Evolutionary conservation across 257 asterid genomes (phyloP), one percentile per base, ranked within the genome.

Genomic region (Fraxinus americana): DNA sequence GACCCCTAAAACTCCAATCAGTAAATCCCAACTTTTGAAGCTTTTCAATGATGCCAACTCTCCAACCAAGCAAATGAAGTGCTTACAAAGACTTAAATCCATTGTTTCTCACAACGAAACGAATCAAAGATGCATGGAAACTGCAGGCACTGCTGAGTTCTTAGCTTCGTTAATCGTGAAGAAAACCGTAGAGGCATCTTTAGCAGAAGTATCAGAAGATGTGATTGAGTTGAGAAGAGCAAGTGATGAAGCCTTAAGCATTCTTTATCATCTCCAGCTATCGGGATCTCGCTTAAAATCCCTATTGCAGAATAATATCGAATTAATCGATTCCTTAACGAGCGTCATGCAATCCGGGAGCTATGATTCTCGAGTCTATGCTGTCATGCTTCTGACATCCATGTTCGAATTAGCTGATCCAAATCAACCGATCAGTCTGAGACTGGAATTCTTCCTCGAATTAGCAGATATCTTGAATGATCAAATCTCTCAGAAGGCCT

Each of bases 1-100:
- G 2, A 94, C 98, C 0, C 98, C 98, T 0, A 91, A 82, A 19
- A 79, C 98, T 4, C 96, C 93, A 1, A 79, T 78, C 69, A 90
- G 81, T 80, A 87, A 83, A 69, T 17, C 88, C 9, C 97, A 92
- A 74, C 66, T 94, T 13, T 11, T 72, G 70, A 89, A 88, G 72
- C 88, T 92, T 52, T 80, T 94, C 38, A 78, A 75, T 17, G 91
- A 85, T 2, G 91, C 87, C 4, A 69, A 69, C n/a, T 29, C 82
- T 1, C 92, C 92, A 0, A 76, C 86, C 19, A 45, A 41, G 81
- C 93, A 82, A 45, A 73, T 80, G 45, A 78, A 83, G 9, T 86
- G 84, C 77, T 72, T 94, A 2, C 82, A 79, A 2, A 85, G 81
- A 19, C 88, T 94, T 23, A 86, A 81, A 79, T 90, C 95, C 17